Conservation (phyloP, 2,329 filamentous ascomycete genomes). For the Xylogone sp. region DNA sequence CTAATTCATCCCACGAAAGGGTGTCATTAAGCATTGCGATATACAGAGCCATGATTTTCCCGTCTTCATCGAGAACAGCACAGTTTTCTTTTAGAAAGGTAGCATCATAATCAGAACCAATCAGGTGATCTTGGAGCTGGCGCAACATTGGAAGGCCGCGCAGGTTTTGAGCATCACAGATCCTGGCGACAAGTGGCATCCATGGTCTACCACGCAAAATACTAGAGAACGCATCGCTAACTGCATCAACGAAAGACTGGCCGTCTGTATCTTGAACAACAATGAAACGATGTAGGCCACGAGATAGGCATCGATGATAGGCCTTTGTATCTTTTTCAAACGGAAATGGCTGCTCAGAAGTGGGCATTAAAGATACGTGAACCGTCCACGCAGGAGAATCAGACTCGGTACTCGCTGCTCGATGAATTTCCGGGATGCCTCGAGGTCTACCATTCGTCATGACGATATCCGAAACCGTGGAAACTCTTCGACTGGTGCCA, state of each 20-base stretch:
- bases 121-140: constrained; percentile 42
- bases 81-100: constrained; percentile 51
- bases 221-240: constrained; percentile 45
- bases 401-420: constrained; percentile 18
- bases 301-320: constrained; percentile 57
- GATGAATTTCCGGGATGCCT: neutral
- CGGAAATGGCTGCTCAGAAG: constrained; percentile 50
- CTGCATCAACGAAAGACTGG: constrained; percentile 44
- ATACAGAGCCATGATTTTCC: constrained; percentile 56
- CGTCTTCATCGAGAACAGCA: constrained; percentile 50
- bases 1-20: constrained; percentile 49
- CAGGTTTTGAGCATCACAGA: constrained; percentile 52
- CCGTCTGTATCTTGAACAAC: constrained; percentile 47
- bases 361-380: constrained; percentile 55
- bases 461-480: neutral
- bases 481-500: neutral
- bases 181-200: constrained; percentile 55
- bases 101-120: constrained; percentile 41
- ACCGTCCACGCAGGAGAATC: constrained; percentile 49
- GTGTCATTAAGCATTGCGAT: constrained; percentile 52
- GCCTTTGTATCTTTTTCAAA: constrained; percentile 60
- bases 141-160: constrained; percentile 57
- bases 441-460: neutral
- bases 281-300: constrained; percentile 55
- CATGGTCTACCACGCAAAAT: constrained; percentile 48